Conservation (phyloP, 495 filamentous ascomycete genomes). For the Acidiella bohemica region DNA sequence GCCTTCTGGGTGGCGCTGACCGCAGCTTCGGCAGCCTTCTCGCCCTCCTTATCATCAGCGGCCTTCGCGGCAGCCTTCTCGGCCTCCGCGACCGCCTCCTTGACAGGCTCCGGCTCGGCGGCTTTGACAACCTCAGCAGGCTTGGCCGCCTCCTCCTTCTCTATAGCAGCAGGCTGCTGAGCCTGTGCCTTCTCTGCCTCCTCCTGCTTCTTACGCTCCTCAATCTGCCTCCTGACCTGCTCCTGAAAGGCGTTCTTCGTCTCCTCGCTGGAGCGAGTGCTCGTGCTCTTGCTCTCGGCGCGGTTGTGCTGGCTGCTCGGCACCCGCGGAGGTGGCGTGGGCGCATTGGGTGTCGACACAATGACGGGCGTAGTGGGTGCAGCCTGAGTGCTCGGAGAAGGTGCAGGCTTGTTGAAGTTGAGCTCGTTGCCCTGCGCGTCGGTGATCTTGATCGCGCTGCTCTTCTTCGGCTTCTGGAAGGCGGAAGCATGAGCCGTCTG, state of each 20-base stretch:
- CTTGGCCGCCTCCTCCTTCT: conserved; percentile 9
- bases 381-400: conserved; percentile 30
- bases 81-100: conserved; percentile 27
- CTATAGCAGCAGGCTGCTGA: conserved; percentile 1
- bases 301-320: conserved; percentile 40
- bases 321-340: conserved; percentile 42
- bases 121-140: conserved; percentile 14
- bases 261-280: conserved; percentile 53
- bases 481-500: conserved; percentile 5
- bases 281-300: conserved; percentile 42
- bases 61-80: conserved; percentile 31
- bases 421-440: conserved; percentile 56
- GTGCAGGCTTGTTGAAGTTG: conserved; percentile 39
- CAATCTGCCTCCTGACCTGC: conserved; percentile 48
- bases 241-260: conserved; percentile 56
- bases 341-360: conserved; percentile 48
- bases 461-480: conserved; percentile 39
- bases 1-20: conserved; percentile 9
- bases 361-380: conserved; percentile 32
- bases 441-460: conserved; percentile 61
- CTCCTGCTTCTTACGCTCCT: conserved; percentile 39
- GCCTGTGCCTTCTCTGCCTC: conserved; percentile 40
- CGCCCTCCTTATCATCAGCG: conserved; percentile 21
- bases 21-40: conserved; percentile 20
- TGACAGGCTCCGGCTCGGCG: conserved; percentile 28